Percentiles rank a stretch among this genome's conserved stretches.
Conservation (phyloP, 225 moss, liverwort and hornwort genomes). For the Pseudisothecium myosuroides region DNA sequence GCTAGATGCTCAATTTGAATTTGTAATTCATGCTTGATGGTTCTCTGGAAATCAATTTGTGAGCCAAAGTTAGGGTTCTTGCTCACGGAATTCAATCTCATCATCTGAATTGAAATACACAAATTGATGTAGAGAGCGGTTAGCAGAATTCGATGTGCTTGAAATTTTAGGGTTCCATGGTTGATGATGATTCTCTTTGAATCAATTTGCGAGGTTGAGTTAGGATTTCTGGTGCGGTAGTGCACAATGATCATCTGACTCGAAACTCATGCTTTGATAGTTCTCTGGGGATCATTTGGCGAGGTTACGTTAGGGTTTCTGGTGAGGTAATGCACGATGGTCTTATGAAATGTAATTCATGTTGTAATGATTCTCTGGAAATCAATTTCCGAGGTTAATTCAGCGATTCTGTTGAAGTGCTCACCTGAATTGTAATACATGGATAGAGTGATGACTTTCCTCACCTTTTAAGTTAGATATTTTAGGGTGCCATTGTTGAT, state of each 20-base stretch:
- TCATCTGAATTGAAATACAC: neutral
- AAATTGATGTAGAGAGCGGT: neutral
- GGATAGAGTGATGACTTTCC: neutral
- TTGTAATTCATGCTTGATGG: no score
- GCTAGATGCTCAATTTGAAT: neutral
- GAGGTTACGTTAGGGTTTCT: neutral
- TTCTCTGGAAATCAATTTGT: neutral
- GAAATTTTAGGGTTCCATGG: neutral
- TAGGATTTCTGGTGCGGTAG: neutral
- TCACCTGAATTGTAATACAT: no score
- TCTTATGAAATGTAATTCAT: neutral
- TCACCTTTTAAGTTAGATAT: neutral
- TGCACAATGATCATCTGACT: neutral
- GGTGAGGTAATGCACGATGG: neutral
- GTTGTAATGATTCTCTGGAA: neutral
- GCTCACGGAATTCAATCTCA: no score
- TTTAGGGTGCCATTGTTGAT: neutral
- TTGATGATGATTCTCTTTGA: neutral
- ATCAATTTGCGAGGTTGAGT: no score
- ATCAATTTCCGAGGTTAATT: no score
- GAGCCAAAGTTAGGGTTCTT: neutral
- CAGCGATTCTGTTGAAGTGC: neutral
- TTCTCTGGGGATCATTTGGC: neutral
- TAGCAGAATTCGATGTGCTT: no score
- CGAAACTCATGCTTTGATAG: neutral